Evolutionary conservation across 345 rosid genomes (phyloP).

Genomic region (Eucalyptus guilfoylei): DNA sequence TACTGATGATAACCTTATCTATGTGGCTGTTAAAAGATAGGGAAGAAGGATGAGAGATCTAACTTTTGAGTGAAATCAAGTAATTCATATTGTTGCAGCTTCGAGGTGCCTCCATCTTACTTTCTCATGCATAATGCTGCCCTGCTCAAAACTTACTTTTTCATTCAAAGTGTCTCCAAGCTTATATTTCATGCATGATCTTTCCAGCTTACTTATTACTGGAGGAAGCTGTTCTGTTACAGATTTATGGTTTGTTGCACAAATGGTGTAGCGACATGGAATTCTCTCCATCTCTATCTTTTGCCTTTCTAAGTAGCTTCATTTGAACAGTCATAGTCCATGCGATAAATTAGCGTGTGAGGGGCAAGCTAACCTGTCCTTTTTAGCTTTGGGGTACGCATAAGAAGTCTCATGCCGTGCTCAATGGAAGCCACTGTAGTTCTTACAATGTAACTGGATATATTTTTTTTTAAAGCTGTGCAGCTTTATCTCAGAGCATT

Average conservation of each 20-base stretch:
- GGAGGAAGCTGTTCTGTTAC: background rate
- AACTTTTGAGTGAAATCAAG: background rate
- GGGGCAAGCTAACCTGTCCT: no score
- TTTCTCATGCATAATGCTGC: background rate
- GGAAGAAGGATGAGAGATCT: background rate
- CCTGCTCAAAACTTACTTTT: background rate
- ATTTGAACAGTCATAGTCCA: no score
- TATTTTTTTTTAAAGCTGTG: no score
- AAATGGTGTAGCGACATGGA: background rate
- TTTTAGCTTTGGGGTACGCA: no score
- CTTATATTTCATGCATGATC: background rate
- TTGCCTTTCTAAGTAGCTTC: no score
- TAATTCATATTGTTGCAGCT: background rate
- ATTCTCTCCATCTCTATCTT: background rate
- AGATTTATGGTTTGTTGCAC: background rate
- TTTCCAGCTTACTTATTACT: background rate
- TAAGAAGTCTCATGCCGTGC: no score
- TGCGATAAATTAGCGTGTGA: rapidly evolving
- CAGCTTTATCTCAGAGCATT: no score
- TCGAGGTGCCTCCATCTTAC: background rate
- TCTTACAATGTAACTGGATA: no score
- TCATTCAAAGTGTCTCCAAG: background rate
- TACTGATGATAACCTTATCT: background rate
- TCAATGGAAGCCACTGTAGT: no score
- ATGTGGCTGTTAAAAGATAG: background rate